phyloP scores from a whole-genome alignment of 257 asterid genomes.

The Petunia axillaris region DNA sequence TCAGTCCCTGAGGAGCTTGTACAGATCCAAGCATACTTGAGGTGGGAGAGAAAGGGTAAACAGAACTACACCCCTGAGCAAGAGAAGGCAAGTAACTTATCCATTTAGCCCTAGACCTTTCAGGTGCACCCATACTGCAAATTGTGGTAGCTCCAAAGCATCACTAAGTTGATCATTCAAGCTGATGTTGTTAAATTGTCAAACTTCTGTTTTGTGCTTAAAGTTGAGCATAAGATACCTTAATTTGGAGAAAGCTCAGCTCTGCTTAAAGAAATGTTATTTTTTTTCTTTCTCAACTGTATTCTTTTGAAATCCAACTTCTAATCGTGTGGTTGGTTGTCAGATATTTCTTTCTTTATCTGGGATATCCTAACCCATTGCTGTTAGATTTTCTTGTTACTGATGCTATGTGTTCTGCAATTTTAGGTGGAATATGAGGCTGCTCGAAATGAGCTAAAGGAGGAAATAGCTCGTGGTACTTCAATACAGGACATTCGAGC shows the following conservation, averaged over 20 bases:
- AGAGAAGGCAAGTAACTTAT: slow-evolving; percentile 65
- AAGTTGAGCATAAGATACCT: neutral
- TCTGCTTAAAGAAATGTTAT: neutral
- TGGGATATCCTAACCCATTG: slow-evolving; percentile 5
- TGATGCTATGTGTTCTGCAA: neutral
- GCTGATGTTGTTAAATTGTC: neutral
- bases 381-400: neutral
- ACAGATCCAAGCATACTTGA: slow-evolving; percentile 85
- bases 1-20: slow-evolving; percentile 98
- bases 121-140: neutral
- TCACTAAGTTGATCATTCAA: neutral
- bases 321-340: neutral
- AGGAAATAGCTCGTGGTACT: slow-evolving; percentile 78
- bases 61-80: slow-evolving; percentile 76
- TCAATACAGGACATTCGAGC: slow-evolving; percentile 72
- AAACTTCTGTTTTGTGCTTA: neutral
- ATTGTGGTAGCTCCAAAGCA: neutral
- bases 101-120: slow-evolving; percentile 20
- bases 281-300: neutral
- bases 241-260: neutral
- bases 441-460: slow-evolving; percentile 82
- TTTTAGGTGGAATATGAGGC: slow-evolving; percentile 91
- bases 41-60: slow-evolving; percentile 98
- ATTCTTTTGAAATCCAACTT: neutral
- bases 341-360: slow-evolving; percentile 13